Evolutionary conservation across 148 eudicot species (phyloP), one percentile per base, ranked within the genome.

Genomic region (Drosera capensis): DNA sequence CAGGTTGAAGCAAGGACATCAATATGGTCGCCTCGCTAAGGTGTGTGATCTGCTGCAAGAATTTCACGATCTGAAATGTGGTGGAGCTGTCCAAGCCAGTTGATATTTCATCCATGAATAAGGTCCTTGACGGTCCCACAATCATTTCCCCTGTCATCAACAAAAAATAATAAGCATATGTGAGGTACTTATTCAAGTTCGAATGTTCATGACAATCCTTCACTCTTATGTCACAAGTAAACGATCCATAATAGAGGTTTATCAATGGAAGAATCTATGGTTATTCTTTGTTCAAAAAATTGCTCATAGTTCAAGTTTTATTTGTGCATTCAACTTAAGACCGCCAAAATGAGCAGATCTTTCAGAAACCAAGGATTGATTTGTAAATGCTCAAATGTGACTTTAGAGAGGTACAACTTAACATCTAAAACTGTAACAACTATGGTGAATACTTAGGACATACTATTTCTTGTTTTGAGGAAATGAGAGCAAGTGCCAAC

Each of bases 71-170:
- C 14, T 34, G 38, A 11, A 4, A 0, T 5, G 38, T 34, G n/a
- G 38, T 34, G 38, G 38, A 34, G 13, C 38, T 5, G 14, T 34
- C 38, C 14, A 34, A 34, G 38, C 14, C 38, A 13, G 14, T 34
- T 3, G 38, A 34, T 34, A 34, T 34, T 11, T 5, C 38, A 34
- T 34, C 38, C 38, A 34, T 34, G 38, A 34, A 34, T 9, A 34
- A 11, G 11, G 38, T 11, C 2, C n/a, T 5, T 5, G 9, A 2
- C 0, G 38, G 38, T 0, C 38, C 38, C 38, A 34, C 38, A 2
- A 34, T 34, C 38, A 34, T 34, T 34, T 34, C 38, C 38, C 38
- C 38, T 34, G 14, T 34, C n/a, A 28, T 28, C 31, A 28, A 5
- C 31, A 6, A 6, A 28, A 28, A 5, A 28, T 5, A 0, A 28